Evolutionary conservation across 257 asterid genomes (phyloP).

Genomic region (Cruciata laevipes): DNA sequence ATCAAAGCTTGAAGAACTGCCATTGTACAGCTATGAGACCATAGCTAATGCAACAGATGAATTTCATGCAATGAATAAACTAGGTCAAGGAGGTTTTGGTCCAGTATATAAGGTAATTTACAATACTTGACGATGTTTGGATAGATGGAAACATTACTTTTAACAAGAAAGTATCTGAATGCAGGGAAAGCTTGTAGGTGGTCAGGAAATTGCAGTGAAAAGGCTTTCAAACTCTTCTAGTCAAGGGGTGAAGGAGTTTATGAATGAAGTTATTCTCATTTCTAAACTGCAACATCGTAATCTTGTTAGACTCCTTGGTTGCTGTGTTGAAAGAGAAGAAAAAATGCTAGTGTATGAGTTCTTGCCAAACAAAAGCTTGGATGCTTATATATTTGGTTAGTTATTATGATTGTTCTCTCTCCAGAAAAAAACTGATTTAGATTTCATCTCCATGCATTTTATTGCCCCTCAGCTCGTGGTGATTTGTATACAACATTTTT

Average conservation of each 20-base stretch:
- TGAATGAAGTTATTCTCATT: slow-evolving; percentile 38
- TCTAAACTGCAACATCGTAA: slow-evolving; percentile 46
- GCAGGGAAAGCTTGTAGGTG: slow-evolving; percentile 13
- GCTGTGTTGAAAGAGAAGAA: slow-evolving; percentile 38
- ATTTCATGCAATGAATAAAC: slow-evolving; percentile 31
- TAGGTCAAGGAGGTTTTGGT: slow-evolving; percentile 73
- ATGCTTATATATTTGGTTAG: slow-evolving; percentile 18
- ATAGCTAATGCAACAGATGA: slow-evolving; percentile 40
- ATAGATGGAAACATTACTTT: too few relatives aligned
- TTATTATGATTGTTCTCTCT: too few relatives aligned
- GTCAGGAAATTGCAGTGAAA: slow-evolving; percentile 20
- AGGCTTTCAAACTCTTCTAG: slow-evolving; percentile 31
- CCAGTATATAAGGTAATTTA: slow-evolving; percentile 49
- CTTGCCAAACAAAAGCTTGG: slow-evolving; percentile 46
- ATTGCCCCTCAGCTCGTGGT: too few relatives aligned
- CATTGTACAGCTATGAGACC: slow-evolving; percentile 15
- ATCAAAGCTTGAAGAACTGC: slow-evolving; percentile 10
- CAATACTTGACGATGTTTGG: too few relatives aligned
- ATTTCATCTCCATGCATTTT: not conserved
- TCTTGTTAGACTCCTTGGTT: slow-evolving; percentile 48
- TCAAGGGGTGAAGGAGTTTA: slow-evolving; percentile 28
- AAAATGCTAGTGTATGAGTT: slow-evolving; percentile 51
- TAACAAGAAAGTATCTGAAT: too few relatives aligned
- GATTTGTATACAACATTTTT: too few relatives aligned
- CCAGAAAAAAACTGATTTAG: not conserved